Percentiles rank a stretch among this genome's conserved stretches.
These are phyloP conservation scores for Dendrobium catenatum DNA, from an alignment of 106 monocot species.

Conservation along the genomic window DNA sequence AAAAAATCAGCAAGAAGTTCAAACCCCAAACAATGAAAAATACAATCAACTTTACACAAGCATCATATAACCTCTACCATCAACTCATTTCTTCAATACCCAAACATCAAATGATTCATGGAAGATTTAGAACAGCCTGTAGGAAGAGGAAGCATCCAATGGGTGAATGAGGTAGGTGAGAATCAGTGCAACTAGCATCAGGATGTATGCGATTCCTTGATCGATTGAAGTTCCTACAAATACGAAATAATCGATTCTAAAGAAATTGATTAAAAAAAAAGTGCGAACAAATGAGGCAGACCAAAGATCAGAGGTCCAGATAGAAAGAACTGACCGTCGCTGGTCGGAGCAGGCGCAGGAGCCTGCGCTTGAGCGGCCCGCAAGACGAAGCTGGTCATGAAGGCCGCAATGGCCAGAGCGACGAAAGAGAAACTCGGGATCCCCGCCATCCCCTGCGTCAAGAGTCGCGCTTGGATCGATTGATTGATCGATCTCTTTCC, in stretches of 20 bases:
- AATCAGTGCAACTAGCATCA: constrained; percentile 53
- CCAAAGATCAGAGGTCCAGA: neutral
- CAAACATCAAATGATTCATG: neutral
- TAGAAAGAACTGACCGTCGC: constrained; percentile 9
- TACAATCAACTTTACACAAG: neutral
- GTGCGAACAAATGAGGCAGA: neutral
- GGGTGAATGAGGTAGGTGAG: constrained; percentile 60
- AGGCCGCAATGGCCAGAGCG: constrained; percentile 6
- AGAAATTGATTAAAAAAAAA: neutral
- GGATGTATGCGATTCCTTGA: constrained; percentile 48
- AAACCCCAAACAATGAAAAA: neutral
- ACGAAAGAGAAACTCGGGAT: constrained; percentile 4
- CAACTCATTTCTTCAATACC: no score
- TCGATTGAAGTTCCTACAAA: constrained; percentile 45
- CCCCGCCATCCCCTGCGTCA: neutral
- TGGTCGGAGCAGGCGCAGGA: constrained; percentile 16
- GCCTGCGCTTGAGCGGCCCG: constrained; percentile 12
- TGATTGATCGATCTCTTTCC: neutral
- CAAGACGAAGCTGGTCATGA: constrained; percentile 6
- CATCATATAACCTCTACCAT: no score
- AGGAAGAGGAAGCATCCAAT: constrained; percentile 34
- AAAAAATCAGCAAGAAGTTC: neutral
- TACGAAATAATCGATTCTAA: neutral
- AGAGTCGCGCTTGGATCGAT: neutral
- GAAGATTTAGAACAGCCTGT: constrained; percentile 31